These are phyloP conservation scores for Solanum lignicaule DNA, from an alignment of 257 asterid species.

Conservation along the genomic window DNA sequence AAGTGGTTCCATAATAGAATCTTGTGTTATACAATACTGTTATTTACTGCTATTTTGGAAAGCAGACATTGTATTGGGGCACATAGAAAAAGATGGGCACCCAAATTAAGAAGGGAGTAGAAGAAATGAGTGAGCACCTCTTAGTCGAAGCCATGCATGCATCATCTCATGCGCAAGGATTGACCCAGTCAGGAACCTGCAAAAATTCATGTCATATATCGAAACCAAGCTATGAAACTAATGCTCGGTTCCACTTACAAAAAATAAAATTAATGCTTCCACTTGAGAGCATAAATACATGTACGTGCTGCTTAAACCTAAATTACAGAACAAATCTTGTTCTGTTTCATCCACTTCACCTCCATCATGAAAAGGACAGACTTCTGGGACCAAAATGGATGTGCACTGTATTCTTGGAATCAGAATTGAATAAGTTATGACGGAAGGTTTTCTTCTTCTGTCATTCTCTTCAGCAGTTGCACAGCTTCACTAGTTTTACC, in stretches of 20 bases:
- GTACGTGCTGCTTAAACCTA: background rate
- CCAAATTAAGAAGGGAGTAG: background rate
- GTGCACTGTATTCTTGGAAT: slow-evolving; percentile 89
- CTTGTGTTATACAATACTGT: background rate
- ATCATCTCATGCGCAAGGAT: slow-evolving; percentile 90
- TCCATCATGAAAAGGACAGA: slow-evolving; percentile 95
- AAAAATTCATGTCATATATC: background rate
- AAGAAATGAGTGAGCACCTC: slow-evolving; percentile 32
- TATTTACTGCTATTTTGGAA: background rate
- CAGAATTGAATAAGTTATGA: slow-evolving; percentile 42
- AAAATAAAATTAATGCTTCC: background rate
- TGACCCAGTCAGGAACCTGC: slow-evolving; percentile 76
- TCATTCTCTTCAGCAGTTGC: slow-evolving; percentile 59
- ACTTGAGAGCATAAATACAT: background rate
- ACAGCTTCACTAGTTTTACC: slow-evolving; percentile 47
- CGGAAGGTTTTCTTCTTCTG: slow-evolving; percentile 50
- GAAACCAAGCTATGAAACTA: background rate
- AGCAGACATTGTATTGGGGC: background rate
- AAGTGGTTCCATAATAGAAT: background rate
- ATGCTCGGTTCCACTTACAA: background rate
- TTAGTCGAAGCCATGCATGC: slow-evolving; percentile 87
- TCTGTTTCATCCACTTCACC: slow-evolving; percentile 22
- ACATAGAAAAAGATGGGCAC: background rate
- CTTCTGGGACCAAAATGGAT: slow-evolving; percentile 97
- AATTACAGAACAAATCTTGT: background rate